Base-by-base conservation (phyloP, 2,329 filamentous ascomycete genomes). In the Aureobasidium sp. region DNA sequence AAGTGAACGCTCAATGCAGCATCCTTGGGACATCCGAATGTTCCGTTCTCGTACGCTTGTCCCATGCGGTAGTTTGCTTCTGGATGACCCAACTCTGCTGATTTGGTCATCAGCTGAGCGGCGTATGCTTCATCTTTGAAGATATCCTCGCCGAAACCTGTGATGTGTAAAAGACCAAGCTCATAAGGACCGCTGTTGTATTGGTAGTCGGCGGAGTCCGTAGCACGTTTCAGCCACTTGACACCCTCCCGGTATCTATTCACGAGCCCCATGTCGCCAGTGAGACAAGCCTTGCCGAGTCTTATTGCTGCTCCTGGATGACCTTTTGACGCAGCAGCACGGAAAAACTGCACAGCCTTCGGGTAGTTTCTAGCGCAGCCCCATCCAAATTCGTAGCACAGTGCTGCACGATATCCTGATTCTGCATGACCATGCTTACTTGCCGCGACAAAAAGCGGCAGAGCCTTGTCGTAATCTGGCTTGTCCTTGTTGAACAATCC, bases 341-440 rank as follows among this genome's bases (percentile, higher is more conserved):
- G 87, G 71, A 96, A 89, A 73, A 94, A 99, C 72, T 97, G 92
- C 1, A 95, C 89, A 47, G 94, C 93, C 76, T 97, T 97, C 54
- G 88, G 85, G 62, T 89, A 88, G 70, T 97, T 91, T 70, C 91
- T 91, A 62, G 91, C 86, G 69, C 88, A 95, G 44, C 94, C 94
- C 94, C 94, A 99, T 65, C 92, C 94, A 75, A 97, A 97, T 74
- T 99, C 94, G 77, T 97, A 97, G 78, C 92, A 97, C 61, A 99
- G 81, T 16, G 89, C 94, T 58, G 93, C 88, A 61, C 94, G 89
- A 75, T 97, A 99, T 39, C 88, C 92, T 62, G 94, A 94, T 78
- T 99, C 94, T 52, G 94, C 91, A 74, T 99, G 94, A 36, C 94
- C 94, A 76, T 97, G 94, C 77, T 97, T 99, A 69, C 90, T 93